Evolutionary conservation across 129 eudicot species (phyloP), one percentile per base, ranked within the genome.

Genomic region (Lactuca sativa): DNA sequence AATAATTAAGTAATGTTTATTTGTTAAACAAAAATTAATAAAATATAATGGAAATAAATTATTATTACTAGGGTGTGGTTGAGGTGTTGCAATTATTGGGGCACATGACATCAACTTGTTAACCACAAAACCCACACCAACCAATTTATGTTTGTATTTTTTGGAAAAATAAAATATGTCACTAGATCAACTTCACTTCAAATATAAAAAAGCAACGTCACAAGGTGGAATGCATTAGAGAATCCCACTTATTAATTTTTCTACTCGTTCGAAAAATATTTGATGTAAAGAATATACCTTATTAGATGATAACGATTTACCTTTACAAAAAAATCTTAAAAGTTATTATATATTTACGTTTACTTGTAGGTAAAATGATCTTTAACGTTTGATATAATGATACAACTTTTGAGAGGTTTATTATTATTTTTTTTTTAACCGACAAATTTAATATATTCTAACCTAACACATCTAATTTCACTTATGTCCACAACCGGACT

Each of bases 71-170:
- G 56, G 75, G 56, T 56, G 88, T 86, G 67, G 85, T 69, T 72
- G 82, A 71, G 74, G 49, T 69, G 83, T 76, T 75, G 51, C 67
- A 65, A 81, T 85, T 81, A 83, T 78, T 81, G 84, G 77, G 87
- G 67, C 78, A 88, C 79, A 85, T 85, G 86, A 67, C 77, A 73
- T 78, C 73, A 70, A 62, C 86, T 77, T 83, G 78, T 62, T 84
- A 73, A 77, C 81, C 73, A 70, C 74, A 80, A 52, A 81, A 73
- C 73, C 82, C 76, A 73, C 70, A 80, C 90, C 87, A 80, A 82
- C 64, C 70, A 62, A 61, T 57, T 56, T 40, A 56, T 59, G 15
- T 44, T 69, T 54, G 13, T 67, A 6, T 49, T 49, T 49, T 18
- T 67, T 47, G 44, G 57, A 11, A 51, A 66, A n/a, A 14, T 43